phyloP scores from a whole-genome alignment of 371 early-diverging fungal genomes.

The Saksenaea oblongispora region DNA sequence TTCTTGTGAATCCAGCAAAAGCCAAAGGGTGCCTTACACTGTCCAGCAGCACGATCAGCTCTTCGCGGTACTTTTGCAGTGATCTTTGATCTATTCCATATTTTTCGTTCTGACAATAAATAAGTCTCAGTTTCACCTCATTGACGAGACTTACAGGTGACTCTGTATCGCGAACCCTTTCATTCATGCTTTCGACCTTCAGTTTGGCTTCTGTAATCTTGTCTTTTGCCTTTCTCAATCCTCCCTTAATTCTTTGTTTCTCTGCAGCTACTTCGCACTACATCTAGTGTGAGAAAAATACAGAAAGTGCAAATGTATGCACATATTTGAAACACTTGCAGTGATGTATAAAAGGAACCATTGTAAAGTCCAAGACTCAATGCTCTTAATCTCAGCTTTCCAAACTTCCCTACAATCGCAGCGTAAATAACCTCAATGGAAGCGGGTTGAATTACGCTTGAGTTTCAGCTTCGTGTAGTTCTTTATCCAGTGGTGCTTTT shows the following conservation, averaged over 20 bases:
- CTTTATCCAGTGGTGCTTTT: conserved; percentile 35
- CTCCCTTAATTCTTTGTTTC: conserved; percentile 21
- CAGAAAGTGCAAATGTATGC: not conserved
- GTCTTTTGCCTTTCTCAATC: conserved; percentile 29
- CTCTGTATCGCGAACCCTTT: conserved; percentile 24
- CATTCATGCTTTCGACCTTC: conserved; percentile 13
- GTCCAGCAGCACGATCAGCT: conserved; percentile 37
- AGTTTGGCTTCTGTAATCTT: conserved; percentile 24
- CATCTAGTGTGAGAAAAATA: not conserved
- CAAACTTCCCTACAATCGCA: conserved; percentile 24
- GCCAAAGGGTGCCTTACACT: conserved; percentile 15
- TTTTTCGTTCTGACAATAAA: conserved; percentile 34
- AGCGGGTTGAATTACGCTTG: conserved; percentile 37
- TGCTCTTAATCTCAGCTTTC: conserved; percentile 25
- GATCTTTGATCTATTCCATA: conserved; percentile 39
- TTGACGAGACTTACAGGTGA: conserved; percentile 14
- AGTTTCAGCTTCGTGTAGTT: conserved; percentile 29
- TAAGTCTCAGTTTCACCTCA: not conserved
- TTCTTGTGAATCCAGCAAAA: not conserved
- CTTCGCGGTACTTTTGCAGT: conserved; percentile 47
- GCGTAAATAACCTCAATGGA: not conserved
- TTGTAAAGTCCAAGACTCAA: conserved; percentile 41
- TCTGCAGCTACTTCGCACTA: conserved; percentile 41
- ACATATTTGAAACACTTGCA: conserved; percentile 33
- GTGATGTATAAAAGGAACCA: conserved; percentile 38